Conservation (phyloP, 495 filamentous ascomycete genomes). For the Hyphodiscus hymeniophilus region DNA sequence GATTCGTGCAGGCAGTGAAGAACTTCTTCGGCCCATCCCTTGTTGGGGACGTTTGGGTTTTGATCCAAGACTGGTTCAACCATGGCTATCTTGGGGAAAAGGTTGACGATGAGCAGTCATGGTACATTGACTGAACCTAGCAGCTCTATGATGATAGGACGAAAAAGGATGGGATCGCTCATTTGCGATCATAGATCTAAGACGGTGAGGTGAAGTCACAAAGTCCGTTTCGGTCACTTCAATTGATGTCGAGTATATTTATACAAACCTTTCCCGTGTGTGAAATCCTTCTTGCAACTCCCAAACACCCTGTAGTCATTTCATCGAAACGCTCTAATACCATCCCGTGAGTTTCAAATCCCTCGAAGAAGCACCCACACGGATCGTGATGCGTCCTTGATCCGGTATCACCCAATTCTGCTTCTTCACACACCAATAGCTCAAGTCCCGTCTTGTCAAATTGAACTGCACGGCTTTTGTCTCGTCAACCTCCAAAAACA, state of each 20-base stretch:
- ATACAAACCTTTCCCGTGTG: no score
- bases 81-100: background rate
- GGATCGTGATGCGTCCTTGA: slow-evolving; percentile 32
- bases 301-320: background rate
- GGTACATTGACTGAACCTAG: background rate
- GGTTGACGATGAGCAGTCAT: background rate
- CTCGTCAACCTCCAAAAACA: slow-evolving; percentile 50
- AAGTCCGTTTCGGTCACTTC: no score
- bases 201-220: no score
- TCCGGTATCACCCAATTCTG: slow-evolving; percentile 78
- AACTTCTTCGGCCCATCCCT: background rate
- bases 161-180: no score
- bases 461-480: slow-evolving; percentile 53
- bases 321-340: background rate
- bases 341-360: slow-evolving; percentile 31
- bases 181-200: no score
- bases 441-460: slow-evolving; percentile 66
- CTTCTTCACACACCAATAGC: slow-evolving; percentile 67
- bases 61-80: background rate
- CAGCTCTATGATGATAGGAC: background rate
- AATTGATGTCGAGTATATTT: no score
- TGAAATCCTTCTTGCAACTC: no score
- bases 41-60: background rate
- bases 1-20: background rate
- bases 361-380: slow-evolving; percentile 40